A percentile compares a stretch with the other conserved stretches of the same genome.
These are phyloP conservation scores for Dimocarpus longan DNA, from an alignment of 345 rosid genomes.

Conservation along the genomic window DNA sequence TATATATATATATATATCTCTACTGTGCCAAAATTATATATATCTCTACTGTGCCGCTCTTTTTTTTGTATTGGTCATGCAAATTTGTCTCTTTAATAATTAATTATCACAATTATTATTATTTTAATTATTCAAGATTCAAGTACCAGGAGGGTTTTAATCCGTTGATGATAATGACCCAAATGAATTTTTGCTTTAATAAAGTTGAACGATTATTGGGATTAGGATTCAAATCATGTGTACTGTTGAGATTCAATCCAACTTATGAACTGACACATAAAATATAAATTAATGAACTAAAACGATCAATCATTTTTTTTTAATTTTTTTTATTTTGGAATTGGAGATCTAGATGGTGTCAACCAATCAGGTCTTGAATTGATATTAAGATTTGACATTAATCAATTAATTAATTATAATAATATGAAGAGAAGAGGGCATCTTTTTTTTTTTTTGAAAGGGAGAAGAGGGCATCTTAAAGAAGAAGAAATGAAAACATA, in stretches of 20 bases:
- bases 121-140: neutral
- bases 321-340: slow-evolving; percentile 6
- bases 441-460: too few relatives aligned
- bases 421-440: neutral
- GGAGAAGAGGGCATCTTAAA: slow-evolving; percentile 1
- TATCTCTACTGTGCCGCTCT: neutral
- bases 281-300: neutral
- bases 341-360: neutral
- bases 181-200: neutral
- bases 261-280: neutral
- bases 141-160: neutral
- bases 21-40: neutral
- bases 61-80: neutral
- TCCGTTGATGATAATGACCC: neutral
- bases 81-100: slow-evolving; percentile 6
- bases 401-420: neutral
- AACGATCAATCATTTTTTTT: neutral
- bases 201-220: neutral
- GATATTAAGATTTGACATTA: neutral
- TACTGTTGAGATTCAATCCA: neutral
- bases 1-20: neutral
- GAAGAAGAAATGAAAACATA: neutral
- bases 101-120: neutral
- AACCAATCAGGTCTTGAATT: neutral
- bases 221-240: slow-evolving; percentile 24